Evolutionary conservation across 2,329 filamentous ascomycete genomes (phyloP), one percentile per base, ranked within the genome.

Genomic region (Anisogramma anomala): DNA sequence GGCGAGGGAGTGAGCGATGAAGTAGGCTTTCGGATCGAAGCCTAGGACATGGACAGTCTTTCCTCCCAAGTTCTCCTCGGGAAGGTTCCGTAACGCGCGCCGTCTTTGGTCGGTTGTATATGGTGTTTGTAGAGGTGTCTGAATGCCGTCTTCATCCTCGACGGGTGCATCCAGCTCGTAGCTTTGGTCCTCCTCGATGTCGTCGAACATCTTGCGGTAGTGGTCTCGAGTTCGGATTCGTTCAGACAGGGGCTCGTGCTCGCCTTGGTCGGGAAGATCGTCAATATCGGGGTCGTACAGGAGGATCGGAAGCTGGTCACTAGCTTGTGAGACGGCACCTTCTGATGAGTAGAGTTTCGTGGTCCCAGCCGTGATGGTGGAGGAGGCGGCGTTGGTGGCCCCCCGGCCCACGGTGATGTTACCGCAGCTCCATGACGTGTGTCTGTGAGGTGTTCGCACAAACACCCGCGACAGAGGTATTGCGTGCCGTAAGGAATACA

Each of bases 391-490:
- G n/a, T n/a, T n/a, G n/a, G n/a, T n/a, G n/a, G 60, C 62, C 59
- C 58, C 63, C 61, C 63, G 61, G 63, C 62, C 63, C 50, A 36
- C 59, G 45, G 33, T 35, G 20, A 48, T 55, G 61, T 58, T 62
- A 66, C 58, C 58, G 58, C 37, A 54, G 44, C 45, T 55, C 59
- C 63, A 66, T 66, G 41, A 41, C 47, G 44, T 46, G 53, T 56
- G 51, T 51, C 52, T 60, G 55, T 53, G 54, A 53, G 56, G 59
- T 62, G 63, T 63, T 58, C 58, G 58, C 55, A 56, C 55, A 58
- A 61, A 58, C 57, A 60, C 59, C 61, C 63, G 62, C 62, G 56
- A 58, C 43, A 57, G 61, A 57, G 63, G 59, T 55, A 57, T 54
- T 51, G 54, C 53, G 53, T 55, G 53, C 48, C 47, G 52, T 56